Conservation (phyloP, 768 basidiomycete species). For the Rhodotorula diobovata region DNA sequence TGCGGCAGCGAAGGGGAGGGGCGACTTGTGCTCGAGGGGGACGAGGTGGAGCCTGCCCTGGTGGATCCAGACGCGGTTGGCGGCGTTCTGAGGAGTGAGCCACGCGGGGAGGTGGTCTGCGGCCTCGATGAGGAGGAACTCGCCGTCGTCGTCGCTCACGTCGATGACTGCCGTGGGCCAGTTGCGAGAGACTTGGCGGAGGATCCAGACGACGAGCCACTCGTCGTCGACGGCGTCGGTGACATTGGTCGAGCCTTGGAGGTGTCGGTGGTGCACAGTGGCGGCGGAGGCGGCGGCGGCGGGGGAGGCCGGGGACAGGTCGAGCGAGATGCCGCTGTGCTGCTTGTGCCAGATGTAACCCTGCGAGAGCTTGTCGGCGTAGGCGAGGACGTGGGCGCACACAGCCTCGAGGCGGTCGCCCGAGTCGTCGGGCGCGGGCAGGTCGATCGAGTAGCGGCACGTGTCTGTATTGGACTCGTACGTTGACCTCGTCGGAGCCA, state of each 20-base stretch:
- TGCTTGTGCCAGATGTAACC: slow-evolving; percentile 31
- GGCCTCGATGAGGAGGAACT: slow-evolving; percentile 93
- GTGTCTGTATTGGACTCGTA: neutral
- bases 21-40: slow-evolving; percentile 70
- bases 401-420: neutral
- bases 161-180: slow-evolving; percentile 67
- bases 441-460: slow-evolving; percentile 7
- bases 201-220: slow-evolving; percentile 88
- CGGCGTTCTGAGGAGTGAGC: slow-evolving; percentile 85
- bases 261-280: slow-evolving; percentile 14
- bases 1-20: slow-evolving; percentile 49
- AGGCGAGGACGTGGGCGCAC: slow-evolving; percentile 3
- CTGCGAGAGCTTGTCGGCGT: neutral
- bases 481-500: neutral
- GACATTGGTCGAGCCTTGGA: slow-evolving; percentile 82
- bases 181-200: slow-evolving; percentile 66
- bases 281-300: neutral
- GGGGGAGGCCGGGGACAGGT: neutral
- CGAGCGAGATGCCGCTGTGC: neutral
- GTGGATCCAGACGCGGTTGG: slow-evolving; percentile 94
- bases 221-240: slow-evolving; percentile 98
- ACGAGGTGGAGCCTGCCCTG: slow-evolving; percentile 77
- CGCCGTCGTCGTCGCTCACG: slow-evolving; percentile 74
- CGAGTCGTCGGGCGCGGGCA: neutral
- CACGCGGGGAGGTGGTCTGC: slow-evolving; percentile 82